Evolutionary conservation across 768 basidiomycete genomes (phyloP).

Genomic region (Favolaschia claudopus): DNA sequence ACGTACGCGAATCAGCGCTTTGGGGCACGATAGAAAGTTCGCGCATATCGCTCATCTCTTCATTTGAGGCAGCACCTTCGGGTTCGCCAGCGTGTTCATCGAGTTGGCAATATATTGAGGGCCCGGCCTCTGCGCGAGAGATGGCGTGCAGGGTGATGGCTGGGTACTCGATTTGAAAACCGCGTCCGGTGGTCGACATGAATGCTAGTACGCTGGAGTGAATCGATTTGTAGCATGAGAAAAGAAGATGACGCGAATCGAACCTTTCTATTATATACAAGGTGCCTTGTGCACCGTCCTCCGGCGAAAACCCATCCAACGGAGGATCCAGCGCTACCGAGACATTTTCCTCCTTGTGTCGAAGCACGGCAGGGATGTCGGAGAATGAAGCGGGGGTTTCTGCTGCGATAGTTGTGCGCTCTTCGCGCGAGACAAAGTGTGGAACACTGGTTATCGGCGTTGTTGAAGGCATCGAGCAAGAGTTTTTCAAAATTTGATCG

Average conservation of each 20-base stretch:
- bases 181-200: slow-evolving; percentile 71
- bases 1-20: slow-evolving; percentile 66
- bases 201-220: slow-evolving; percentile 73
- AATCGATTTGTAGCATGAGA: slow-evolving; percentile 10
- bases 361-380: slow-evolving; percentile 85
- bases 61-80: slow-evolving; percentile 38
- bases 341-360: slow-evolving; percentile 77
- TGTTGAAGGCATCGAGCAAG: slow-evolving; percentile 45
- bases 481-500: not conserved
- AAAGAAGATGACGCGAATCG: slow-evolving; percentile 15
- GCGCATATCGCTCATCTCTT: slow-evolving; percentile 63
- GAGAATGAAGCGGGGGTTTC: slow-evolving; percentile 86
- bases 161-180: slow-evolving; percentile 89
- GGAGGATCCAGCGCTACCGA: slow-evolving; percentile 74
- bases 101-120: slow-evolving; percentile 93
- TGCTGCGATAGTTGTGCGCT: slow-evolving; percentile 70
- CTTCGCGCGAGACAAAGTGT: slow-evolving; percentile 57
- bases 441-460: slow-evolving; percentile 47
- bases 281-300: slow-evolving; percentile 65
- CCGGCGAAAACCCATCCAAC: slow-evolving; percentile 61
- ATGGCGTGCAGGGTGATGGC: slow-evolving; percentile 93
- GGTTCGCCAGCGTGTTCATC: slow-evolving; percentile 65
- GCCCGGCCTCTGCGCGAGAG: slow-evolving; percentile 69
- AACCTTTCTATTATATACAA: slow-evolving; percentile 91
- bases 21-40: slow-evolving; percentile 83